Conservation (phyloP, 2,329 filamentous ascomycete genomes). For the Pseudopithomyces maydicus region DNA sequence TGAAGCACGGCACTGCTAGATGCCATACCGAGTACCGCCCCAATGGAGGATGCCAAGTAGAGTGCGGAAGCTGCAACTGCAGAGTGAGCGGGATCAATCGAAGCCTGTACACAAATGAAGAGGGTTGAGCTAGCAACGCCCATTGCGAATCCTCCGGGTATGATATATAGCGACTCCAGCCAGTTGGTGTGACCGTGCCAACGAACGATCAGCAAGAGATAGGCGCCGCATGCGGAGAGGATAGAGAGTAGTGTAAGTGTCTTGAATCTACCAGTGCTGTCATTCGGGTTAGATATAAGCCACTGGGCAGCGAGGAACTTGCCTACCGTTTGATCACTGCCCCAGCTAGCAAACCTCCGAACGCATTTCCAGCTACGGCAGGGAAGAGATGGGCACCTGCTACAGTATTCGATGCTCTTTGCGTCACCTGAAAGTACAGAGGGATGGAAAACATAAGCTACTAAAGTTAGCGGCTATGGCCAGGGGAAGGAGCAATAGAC, state of each 20-base stretch:
- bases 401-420: slow-evolving; percentile 59
- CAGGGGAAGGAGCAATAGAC: slow-evolving; percentile 15
- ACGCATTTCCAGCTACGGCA: slow-evolving; percentile 67
- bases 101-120: slow-evolving; percentile 16
- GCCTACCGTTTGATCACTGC: slow-evolving; percentile 4
- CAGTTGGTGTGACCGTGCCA: slow-evolving; percentile 15
- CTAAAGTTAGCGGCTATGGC: neutral
- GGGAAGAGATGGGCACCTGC: slow-evolving; percentile 67
- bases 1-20: slow-evolving; percentile 2
- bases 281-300: neutral
- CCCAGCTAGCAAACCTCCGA: slow-evolving; percentile 53
- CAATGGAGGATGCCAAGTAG: slow-evolving; percentile 9
- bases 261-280: slow-evolving; percentile 17
- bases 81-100: slow-evolving; percentile 2
- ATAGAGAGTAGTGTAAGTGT: slow-evolving; percentile 4
- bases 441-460: slow-evolving; percentile 67
- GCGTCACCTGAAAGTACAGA: slow-evolving; percentile 69
- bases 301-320: too few species aligned
- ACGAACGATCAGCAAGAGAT: slow-evolving; percentile 9
- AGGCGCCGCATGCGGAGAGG: neutral
- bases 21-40: slow-evolving; percentile 10
- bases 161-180: slow-evolving; percentile 12
- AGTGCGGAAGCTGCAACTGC: slow-evolving; percentile 13
- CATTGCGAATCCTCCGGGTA: slow-evolving; percentile 15
- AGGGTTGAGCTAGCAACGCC: slow-evolving; percentile 13